Conservation (phyloP, 352 stramenopile genomes). For the Phytopythium sindhum region DNA sequence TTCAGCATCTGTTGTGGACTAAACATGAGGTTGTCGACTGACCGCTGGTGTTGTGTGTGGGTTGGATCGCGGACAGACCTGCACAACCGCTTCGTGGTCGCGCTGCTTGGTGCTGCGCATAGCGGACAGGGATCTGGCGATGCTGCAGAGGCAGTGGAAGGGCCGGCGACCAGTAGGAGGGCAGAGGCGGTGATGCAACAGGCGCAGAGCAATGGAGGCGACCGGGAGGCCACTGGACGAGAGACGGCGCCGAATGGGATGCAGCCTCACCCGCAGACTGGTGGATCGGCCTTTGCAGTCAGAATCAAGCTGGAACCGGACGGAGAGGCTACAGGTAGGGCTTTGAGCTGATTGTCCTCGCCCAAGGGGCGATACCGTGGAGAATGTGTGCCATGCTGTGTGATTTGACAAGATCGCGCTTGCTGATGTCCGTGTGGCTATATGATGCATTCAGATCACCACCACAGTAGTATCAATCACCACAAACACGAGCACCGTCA, state of each 20-base stretch:
- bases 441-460: background rate
- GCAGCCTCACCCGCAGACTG: background rate
- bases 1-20: background rate
- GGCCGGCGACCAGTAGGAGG: background rate
- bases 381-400: background rate
- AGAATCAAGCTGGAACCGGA: background rate
- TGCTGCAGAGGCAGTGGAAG: background rate
- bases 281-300: background rate
- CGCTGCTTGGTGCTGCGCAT: conserved; percentile 39
- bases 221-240: background rate
- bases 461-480: background rate
- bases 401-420: background rate
- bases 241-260: background rate
- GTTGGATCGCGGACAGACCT: conserved; percentile 20
- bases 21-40: too few relatives aligned
- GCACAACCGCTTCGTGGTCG: conserved; percentile 61
- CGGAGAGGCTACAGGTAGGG: background rate
- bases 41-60: background rate
- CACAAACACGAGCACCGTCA: background rate
- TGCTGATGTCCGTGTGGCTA: background rate
- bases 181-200: background rate
- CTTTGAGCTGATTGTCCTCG: background rate
- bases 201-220: background rate
- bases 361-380: too few relatives aligned
- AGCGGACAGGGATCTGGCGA: conserved; percentile 19